These are phyloP conservation scores for Phytophthora ramorum DNA, from an alignment of 352 stramenopile genomes.

Conservation along the genomic window DNA sequence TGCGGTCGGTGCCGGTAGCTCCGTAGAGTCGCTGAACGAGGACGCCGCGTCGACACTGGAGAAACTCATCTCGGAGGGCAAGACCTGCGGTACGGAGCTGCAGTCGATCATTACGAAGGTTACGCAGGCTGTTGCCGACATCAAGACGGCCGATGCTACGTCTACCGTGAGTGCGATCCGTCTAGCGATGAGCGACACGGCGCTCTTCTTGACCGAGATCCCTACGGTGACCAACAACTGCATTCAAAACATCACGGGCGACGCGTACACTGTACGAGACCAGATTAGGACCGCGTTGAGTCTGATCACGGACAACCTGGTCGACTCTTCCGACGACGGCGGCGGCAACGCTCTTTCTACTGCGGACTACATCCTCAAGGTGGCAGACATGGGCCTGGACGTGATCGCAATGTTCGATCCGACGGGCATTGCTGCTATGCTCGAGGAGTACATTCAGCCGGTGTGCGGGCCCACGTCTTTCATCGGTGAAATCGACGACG, in stretches of 20 bases:
- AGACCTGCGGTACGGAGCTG: conserved; percentile 49
- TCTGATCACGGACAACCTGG: conserved; percentile 57
- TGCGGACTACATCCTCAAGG: conserved; percentile 50
- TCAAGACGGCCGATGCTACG: conserved; percentile 41
- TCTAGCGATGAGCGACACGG: conserved; percentile 39
- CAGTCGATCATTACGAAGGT: conserved; percentile 50
- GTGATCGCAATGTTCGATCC: conserved; percentile 63
- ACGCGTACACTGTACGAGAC: conserved; percentile 49
- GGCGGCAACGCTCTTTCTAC: conserved; percentile 41
- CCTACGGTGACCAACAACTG: conserved; percentile 53
- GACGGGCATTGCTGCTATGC: conserved; percentile 53
- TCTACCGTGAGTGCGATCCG: conserved; percentile 44
- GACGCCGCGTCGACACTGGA: conserved; percentile 36
- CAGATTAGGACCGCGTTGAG: conserved; percentile 51
- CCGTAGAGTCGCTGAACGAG: conserved; percentile 23
- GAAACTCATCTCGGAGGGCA: conserved; percentile 41
- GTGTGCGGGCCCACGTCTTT: conserved; percentile 59
- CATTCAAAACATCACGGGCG: conserved; percentile 29
- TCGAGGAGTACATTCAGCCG: conserved; percentile 59
- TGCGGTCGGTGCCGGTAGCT: conserved; percentile 22
- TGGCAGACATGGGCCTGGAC: conserved; percentile 53
- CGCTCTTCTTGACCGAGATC: conserved; percentile 61
- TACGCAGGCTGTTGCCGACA: conserved; percentile 39
- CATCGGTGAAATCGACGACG: conserved; percentile 60
- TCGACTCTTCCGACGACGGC: conserved; percentile 37